Evolutionary conservation across 108 stramenopile genomes (phyloP).

Genomic region (Cylindrotheca fusiformis): DNA sequence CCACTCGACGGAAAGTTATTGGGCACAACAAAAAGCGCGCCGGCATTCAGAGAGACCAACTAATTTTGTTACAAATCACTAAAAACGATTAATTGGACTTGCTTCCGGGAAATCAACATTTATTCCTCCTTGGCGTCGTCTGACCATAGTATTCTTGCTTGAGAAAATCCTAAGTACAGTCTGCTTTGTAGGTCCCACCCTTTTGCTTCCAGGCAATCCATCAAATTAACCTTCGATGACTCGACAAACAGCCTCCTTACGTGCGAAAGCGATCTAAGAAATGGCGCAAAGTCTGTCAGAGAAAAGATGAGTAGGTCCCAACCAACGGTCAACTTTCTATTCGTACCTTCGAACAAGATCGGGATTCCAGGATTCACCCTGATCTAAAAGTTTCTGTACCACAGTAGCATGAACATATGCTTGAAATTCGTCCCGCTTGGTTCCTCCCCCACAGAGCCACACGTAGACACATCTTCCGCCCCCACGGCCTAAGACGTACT

Average conservation of each 20-base stretch:
- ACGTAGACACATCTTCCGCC: conserved; percentile 24
- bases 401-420: conserved; percentile 66
- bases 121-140: no score
- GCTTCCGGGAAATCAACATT: no score
- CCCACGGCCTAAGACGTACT: conserved; percentile 17
- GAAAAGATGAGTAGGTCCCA: neutral
- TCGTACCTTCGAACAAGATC: neutral
- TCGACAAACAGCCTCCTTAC: neutral
- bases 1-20: no score
- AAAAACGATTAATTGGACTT: no score
- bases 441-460: conserved; percentile 46
- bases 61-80: no score
- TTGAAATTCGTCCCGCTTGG: conserved; percentile 47
- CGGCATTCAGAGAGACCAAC: no score
- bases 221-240: conserved; percentile 4
- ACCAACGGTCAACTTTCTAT: no score
- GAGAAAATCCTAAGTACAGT: conserved; percentile 70
- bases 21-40: no score
- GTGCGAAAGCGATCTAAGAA: neutral
- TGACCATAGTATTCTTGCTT: conserved; percentile 9
- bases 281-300: neutral
- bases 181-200: conserved; percentile 69
- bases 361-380: neutral
- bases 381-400: conserved; percentile 20
- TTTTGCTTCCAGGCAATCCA: conserved; percentile 29